phyloP scores from a whole-genome alignment of 2,329 filamentous ascomycete genomes.

The Hirsutella rhossiliensis region DNA sequence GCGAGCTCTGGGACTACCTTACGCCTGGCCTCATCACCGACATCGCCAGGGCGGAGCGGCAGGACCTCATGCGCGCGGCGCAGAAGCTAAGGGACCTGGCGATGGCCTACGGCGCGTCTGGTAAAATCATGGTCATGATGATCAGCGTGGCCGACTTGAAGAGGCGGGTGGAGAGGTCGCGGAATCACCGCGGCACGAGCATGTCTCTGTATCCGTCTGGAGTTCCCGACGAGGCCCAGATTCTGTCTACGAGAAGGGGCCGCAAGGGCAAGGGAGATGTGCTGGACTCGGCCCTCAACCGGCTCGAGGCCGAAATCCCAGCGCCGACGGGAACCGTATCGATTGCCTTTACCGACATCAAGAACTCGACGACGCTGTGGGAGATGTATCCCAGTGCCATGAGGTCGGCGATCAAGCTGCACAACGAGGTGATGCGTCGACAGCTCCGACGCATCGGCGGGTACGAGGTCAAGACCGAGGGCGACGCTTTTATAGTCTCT shows the following conservation, averaged over 20 bases:
- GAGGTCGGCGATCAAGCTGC: constrained; percentile 91
- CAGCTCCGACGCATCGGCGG: constrained; percentile 89
- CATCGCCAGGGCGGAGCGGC: constrained; percentile 73
- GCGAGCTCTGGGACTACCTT: constrained; percentile 91
- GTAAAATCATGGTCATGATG: constrained; percentile 99
- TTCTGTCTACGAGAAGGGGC: constrained; percentile 49
- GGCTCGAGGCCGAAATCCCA: constrained; percentile 81
- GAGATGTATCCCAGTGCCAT: constrained; percentile 91
- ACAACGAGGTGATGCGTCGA: constrained; percentile 93
- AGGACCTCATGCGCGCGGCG: constrained; percentile 86
- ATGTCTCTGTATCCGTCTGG: constrained; percentile 74
- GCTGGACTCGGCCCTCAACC: constrained; percentile 77
- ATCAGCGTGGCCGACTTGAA: constrained; percentile 86
- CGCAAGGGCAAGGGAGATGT: constrained; percentile 52
- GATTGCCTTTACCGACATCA: constrained; percentile 97
- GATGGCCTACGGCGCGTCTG: constrained; percentile 85
- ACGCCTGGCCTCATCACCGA: constrained; percentile 85
- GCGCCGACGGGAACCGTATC: constrained; percentile 83
- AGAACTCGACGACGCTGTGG: constrained; percentile 93
- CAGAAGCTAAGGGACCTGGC: constrained; percentile 91
- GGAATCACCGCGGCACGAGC: constrained; percentile 62
- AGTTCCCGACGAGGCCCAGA: constrained; percentile 56
- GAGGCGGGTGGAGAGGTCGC: constrained; percentile 64
- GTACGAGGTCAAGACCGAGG: constrained; percentile 99
- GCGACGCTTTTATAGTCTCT: constrained; percentile 98